phyloP scores from a whole-genome alignment of 306 rosid species.

The Vigna unguiculata region DNA sequence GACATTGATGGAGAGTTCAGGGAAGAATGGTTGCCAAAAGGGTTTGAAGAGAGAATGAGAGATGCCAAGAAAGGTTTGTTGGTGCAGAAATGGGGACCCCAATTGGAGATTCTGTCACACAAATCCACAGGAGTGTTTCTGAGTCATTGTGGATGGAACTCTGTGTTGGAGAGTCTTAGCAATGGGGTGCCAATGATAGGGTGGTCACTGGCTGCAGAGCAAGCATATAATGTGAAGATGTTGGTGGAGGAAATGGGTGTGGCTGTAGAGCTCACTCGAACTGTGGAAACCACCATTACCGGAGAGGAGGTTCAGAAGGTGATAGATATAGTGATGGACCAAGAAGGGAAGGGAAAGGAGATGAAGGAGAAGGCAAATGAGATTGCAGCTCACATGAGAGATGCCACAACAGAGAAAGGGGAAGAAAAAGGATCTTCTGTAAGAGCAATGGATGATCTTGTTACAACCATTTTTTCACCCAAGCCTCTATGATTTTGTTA shows the following conservation, averaged over 20 bases:
- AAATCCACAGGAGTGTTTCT: slow-evolving; percentile 63
- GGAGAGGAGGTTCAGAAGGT: slow-evolving; percentile 59
- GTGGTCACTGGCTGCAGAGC: slow-evolving; percentile 89
- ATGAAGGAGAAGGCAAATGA: slow-evolving; percentile 58
- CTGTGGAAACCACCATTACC: slow-evolving; percentile 46
- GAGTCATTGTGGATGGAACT: slow-evolving; percentile 95
- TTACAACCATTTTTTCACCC: slow-evolving; percentile 33
- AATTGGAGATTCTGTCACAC: slow-evolving; percentile 75
- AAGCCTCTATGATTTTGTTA: slow-evolving; percentile 8
- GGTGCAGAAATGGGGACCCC: slow-evolving; percentile 82
- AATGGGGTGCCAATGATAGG: slow-evolving; percentile 78
- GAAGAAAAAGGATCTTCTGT: slow-evolving; percentile 52
- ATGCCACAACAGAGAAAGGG: slow-evolving; percentile 47
- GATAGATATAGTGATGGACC: slow-evolving; percentile 56
- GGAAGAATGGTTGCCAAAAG: slow-evolving; percentile 69
- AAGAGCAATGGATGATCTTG: slow-evolving; percentile 55
- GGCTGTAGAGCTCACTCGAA: slow-evolving; percentile 61
- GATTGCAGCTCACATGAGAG: slow-evolving; percentile 49
- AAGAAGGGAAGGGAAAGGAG: slow-evolving; percentile 56
- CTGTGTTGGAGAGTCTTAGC: slow-evolving; percentile 76
- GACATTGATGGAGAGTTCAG: slow-evolving; percentile 58
- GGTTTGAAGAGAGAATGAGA: slow-evolving; percentile 66
- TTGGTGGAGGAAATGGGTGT: slow-evolving; percentile 77
- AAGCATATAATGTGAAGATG: slow-evolving; percentile 77
- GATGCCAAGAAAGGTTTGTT: slow-evolving; percentile 52